Base-by-base conservation (phyloP, 345 rosid species). In the Camelina laxa region DNA sequence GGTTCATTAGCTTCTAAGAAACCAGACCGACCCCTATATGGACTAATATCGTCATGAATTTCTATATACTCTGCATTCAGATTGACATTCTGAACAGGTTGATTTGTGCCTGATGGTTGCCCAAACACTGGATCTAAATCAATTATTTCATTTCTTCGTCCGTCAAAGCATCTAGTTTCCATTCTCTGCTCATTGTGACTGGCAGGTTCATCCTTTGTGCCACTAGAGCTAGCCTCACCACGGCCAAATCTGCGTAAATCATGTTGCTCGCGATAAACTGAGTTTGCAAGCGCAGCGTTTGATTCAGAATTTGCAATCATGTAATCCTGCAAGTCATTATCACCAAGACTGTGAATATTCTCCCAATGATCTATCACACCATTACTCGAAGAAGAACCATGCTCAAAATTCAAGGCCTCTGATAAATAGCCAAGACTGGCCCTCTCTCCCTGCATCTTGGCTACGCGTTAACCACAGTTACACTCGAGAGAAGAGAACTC, bases 401-500 rank as follows among this genome's bases (percentile, higher is more conserved):
- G 90, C 55, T 94, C 97, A 70, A 94, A 85, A 76, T 85, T 87
- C 77, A 93, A 80, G 55, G 85, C 78, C 79, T 86, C 97, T 47
- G 96, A 85, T 61, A 93, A 75, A 69, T 94, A 89, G 81, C 91
- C 88, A 41, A 91, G 68, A 1, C 85, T 81, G 80, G 89, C 87
- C 85, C 90, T 88, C 75, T 88, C 91, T 83, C 93, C 91, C 85
- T 88, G 96, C 98, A 93, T 93, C 66, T 55, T 57, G 67, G 65
- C 75, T 80, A 85, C 75, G 80, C 53, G 72, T 62, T 44, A 33
- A 76, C 59, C 71, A 69, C 59, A 63, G 53, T 55, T 47, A 54
- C 75, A 63, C 71, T 69, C 65, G 45, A 42, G 70, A 60, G 33
- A 22, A 35, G 67, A 47, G 36, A 21, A 65, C 82, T 67, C 80